Evolutionary conservation across 495 filamentous ascomycete species (phyloP), one percentile per base, ranked within the genome.

Genomic region (Hyphodiscus hymeniophilus): DNA sequence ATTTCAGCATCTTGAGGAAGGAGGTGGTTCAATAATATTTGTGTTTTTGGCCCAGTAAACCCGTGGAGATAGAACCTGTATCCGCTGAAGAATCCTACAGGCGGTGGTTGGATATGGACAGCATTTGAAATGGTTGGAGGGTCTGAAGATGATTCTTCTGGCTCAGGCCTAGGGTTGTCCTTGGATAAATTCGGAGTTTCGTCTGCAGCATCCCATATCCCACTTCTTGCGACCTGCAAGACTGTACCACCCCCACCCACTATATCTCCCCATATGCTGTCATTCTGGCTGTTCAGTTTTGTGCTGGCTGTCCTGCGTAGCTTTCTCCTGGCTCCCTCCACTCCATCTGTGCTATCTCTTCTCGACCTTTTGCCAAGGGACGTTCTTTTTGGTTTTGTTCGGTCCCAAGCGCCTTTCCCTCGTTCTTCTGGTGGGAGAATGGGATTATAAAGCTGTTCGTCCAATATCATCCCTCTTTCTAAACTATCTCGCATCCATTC

Each of bases 381-480:
- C 15, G 60, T 55, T 20, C 61, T 51, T 26, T 53, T 56, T 43
- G 40, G 41, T n/a, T 54, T 60, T 38, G 54, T 55, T 52, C 60
- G 60, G 54, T 77, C 75, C 85, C 87, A 94, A 42, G 92, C 91
- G 5, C 81, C 85, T 7, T 69, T 67, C 0, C 92, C 92, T 56
- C 87, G 80, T 58, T 87, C 69, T 52, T 84, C 79, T 10, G 52
- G 38, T 6, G 87, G 79, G 10, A 89, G 50, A 26, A 68, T 63
- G 1, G 87, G 89, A 60, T 92, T 80, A 62, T 94, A 98, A 48
- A 77, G 76, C 10, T 70, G 70, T 58, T 95, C 94, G 24, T 95
- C 84, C 18, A 98, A 70, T 2, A 85, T 82, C 88, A 98, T 90
- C n/a, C 92, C 94, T 45, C 92, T 80, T 55, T 87, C 81, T 45